Conservation (phyloP, 164 flowering plant genomes). For the Taxillus chinensis region DNA sequence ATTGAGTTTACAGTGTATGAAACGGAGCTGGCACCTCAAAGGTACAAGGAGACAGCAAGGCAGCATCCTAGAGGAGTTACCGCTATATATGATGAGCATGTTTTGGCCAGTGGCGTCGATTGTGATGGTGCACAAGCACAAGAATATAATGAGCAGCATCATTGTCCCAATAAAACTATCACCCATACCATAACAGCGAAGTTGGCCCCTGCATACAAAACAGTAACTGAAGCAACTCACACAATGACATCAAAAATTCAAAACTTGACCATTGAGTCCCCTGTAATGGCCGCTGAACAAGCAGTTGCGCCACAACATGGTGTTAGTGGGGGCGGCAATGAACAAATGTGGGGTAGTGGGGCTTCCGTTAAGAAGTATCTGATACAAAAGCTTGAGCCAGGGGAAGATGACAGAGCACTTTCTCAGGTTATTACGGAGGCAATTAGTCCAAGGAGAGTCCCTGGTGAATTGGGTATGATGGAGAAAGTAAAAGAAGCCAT, state of each 20-base stretch:
- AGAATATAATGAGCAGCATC: conserved; percentile 1
- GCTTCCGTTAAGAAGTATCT: conserved; percentile 69
- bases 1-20: conserved; percentile 52
- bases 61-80: conserved; percentile 35
- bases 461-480: conserved; percentile 35
- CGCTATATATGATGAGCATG: conserved; percentile 29
- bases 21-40: conserved; percentile 52
- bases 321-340: background rate
- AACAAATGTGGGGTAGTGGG: conserved; percentile 43
- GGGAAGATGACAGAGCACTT: conserved; percentile 71
- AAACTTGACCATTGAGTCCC: conserved; percentile 17
- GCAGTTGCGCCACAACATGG: background rate
- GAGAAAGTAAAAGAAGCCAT: conserved; percentile 57
- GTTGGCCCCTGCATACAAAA: conserved; percentile 29
- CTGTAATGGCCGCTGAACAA: conserved; percentile 4
- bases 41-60: conserved; percentile 28
- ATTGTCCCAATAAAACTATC: conserved; percentile 17
- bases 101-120: conserved; percentile 10
- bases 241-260: conserved; percentile 34
- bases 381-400: conserved; percentile 60
- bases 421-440: conserved; percentile 60
- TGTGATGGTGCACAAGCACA: background rate
- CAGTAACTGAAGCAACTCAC: conserved; percentile 31
- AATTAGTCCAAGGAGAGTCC: conserved; percentile 40
- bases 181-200: conserved; percentile 28